Evolutionary conservation across 139 green algal genomes (phyloP), one percentile per base, ranked within the genome.

Genomic region (Chlamydomonas applanata): DNA sequence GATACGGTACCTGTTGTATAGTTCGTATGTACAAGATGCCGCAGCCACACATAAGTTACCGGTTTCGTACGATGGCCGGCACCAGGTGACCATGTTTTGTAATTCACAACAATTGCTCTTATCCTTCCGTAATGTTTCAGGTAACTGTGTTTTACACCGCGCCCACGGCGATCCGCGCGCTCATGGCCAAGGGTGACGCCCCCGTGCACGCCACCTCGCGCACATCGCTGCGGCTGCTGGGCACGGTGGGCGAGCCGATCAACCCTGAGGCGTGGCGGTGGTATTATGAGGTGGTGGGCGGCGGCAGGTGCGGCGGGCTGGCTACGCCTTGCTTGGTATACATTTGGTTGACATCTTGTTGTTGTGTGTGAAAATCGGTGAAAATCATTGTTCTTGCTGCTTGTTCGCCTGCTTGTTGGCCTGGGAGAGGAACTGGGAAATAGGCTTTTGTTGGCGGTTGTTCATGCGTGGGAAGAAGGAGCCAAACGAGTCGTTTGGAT

Each of bases 211-310:
- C 72, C 71, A 65, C 82, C 75, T 64, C 82, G 67, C 78, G 79
- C 22, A 70, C 69, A 53, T 74, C 25, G 53, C 83, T 99, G 73
- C 83, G 88, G 66, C 72, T 98, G 11, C 86, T 99, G 70, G 96
- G 94, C 49, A 93, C 76, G 9, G 96, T 98, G 61, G 96, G 96
- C 0, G 96, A 99, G 86, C 95, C 95, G 62, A 98, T 98, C 86
- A 97, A 98, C 80, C 91, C 91, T 7, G 79, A 94, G 67, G 95
- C 95, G 40, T 98, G 94, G 94, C 80, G 82, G 53, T 98, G 95
- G 95, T 97, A 94, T 75, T 57, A 93, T 59, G 84, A 93, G 44
- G 85, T 94, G 54, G 32, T 49, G 40, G 40, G 40, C 40, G 40
- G 40, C 40, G 40, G 40, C 40, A 49, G 40, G 40, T 49, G 54